Evolutionary conservation across 108 stramenopile genomes (phyloP).

Genomic region (Nitzschia inconspicua): DNA sequence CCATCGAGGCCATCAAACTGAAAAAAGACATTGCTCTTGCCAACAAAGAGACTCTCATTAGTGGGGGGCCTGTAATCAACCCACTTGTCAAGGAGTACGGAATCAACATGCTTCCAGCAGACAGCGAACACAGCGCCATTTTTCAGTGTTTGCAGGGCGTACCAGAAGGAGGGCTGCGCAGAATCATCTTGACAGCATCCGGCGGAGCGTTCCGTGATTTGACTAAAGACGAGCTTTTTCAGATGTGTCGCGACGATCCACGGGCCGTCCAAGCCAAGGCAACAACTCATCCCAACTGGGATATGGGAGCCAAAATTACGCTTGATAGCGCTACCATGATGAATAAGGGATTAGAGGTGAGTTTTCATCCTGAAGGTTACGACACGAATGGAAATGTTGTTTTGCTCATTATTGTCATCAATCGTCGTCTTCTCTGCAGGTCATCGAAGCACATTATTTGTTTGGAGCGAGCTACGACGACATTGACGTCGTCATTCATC

Average conservation of each 20-base stretch:
- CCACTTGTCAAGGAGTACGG: conserved; percentile 91
- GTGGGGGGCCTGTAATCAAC: conserved; percentile 93
- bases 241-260: conserved; percentile 78
- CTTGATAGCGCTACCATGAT: conserved; percentile 98
- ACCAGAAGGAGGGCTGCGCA: conserved; percentile 83
- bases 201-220: conserved; percentile 97
- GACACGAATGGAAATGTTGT: neutral
- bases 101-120: conserved; percentile 96
- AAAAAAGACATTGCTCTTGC: conserved; percentile 95
- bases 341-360: conserved; percentile 97
- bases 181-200: conserved; percentile 92
- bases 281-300: conserved; percentile 97
- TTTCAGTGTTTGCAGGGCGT: conserved; percentile 97
- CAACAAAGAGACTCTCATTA: conserved; percentile 98
- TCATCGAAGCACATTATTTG: conserved; percentile 97
- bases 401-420: neutral
- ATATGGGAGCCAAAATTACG: conserved; percentile 94
- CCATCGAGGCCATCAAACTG: conserved; percentile 93
- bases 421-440: conserved; percentile 30
- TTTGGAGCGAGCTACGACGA: conserved; percentile 97
- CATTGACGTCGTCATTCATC: conserved; percentile 96
- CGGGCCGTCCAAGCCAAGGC: conserved; percentile 87
- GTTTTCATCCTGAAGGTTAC: neutral
- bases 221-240: conserved; percentile 85
- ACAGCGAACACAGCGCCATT: conserved; percentile 93